These are phyloP conservation scores for Rhizoclosmatium sp. DNA, from an alignment of 192 early-diverging fungal genomes.

Conservation along the genomic window DNA sequence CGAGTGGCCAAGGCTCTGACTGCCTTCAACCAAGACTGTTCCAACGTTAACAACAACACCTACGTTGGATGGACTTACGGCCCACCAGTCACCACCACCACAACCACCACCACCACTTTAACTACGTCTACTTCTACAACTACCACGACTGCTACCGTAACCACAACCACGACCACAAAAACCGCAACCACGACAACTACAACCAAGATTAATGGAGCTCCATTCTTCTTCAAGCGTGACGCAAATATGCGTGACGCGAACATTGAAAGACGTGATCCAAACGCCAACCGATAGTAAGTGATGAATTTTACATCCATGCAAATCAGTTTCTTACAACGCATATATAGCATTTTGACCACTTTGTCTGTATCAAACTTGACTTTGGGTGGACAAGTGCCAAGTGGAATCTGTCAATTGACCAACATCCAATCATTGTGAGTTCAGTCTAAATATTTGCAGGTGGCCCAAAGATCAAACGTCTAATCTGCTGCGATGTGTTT, in stretches of 20 bases:
- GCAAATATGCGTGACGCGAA: neutral
- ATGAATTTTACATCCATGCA: neutral
- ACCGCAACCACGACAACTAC: neutral
- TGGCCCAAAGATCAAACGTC: no score
- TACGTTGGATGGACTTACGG: neutral
- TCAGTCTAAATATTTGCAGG: no score
- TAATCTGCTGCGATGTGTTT: neutral
- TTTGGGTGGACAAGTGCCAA: neutral
- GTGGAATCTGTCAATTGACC: neutral
- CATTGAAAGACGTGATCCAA: constrained; percentile 4
- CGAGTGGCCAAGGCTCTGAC: neutral
- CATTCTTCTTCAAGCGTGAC: neutral
- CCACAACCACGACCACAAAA: neutral
- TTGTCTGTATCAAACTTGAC: neutral
- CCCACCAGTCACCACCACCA: neutral
- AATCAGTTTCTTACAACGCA: neutral
- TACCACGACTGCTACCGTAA: neutral
- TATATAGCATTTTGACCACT: neutral
- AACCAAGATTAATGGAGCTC: neutral
- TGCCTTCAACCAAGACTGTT: neutral
- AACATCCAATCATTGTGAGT: no score
- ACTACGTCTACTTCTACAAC: neutral
- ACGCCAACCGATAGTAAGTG: neutral
- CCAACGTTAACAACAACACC: neutral
- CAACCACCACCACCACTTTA: neutral